Conservation (phyloP, 768 basidiomycete genomes). For the Termitomyces sp. region DNA sequence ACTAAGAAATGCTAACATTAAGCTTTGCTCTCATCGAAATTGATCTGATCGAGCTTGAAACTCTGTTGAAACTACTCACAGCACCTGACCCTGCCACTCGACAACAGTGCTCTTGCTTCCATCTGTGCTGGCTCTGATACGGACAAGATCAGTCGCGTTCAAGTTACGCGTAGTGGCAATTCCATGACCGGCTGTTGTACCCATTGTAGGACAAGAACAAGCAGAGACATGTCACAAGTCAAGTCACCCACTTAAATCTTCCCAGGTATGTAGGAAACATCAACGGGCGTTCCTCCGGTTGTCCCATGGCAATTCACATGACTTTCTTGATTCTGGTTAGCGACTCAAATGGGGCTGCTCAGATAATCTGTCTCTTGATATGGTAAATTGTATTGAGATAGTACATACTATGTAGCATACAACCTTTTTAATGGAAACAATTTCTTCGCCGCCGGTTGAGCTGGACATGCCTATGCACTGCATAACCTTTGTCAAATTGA, state of each 20-base stretch:
- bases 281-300: background rate
- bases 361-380: background rate
- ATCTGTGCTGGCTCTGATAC: conserved; percentile 16
- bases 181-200: background rate
- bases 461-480: no score
- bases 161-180: background rate
- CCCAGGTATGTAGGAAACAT: background rate
- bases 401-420: no score
- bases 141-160: conserved; percentile 13
- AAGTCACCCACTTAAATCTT: background rate
- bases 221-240: background rate
- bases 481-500: no score
- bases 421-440: no score
- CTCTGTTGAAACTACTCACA: conserved; percentile 9
- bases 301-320: background rate
- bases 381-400: no score
- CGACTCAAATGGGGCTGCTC: background rate
- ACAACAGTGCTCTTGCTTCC: conserved; percentile 3
- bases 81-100: conserved; percentile 18
- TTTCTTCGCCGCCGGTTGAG: no score
- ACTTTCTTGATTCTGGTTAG: background rate
- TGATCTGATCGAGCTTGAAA: background rate
- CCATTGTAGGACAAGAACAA: background rate
- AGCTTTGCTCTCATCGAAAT: background rate
- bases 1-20: background rate